Conservation (phyloP, 495 filamentous ascomycete genomes). For the Trichoderma erinaceum region DNA sequence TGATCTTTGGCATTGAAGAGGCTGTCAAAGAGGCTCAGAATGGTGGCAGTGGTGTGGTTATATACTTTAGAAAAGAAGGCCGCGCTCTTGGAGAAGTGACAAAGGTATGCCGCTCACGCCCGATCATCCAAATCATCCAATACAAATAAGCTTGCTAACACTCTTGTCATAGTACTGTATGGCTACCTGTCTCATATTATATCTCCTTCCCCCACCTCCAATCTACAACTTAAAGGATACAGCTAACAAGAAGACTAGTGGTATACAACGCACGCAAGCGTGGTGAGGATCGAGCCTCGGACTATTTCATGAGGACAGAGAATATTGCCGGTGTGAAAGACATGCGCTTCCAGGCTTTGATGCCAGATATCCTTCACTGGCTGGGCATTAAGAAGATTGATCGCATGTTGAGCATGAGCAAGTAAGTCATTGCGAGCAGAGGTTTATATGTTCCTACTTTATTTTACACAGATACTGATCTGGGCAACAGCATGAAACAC, state of each 20-base stretch:
- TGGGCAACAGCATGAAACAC: slow-evolving; percentile 76
- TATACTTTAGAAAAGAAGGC: slow-evolving; percentile 98
- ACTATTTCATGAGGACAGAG: slow-evolving; percentile 96
- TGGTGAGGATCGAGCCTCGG: slow-evolving; percentile 81
- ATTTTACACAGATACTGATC: slow-evolving; percentile 20
- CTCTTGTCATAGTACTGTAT: slow-evolving; percentile 38
- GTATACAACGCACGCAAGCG: slow-evolving; percentile 94
- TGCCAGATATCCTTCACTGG: slow-evolving; percentile 98
- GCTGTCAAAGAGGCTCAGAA: slow-evolving; percentile 94
- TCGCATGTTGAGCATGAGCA: slow-evolving; percentile 97
- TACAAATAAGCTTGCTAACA: slow-evolving; percentile 20
- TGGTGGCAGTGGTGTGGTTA: slow-evolving; percentile 91
- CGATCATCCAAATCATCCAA: slow-evolving; percentile 15
- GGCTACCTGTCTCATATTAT: slow-evolving; percentile 16
- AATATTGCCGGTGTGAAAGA: slow-evolving; percentile 96
- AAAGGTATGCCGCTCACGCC: slow-evolving; percentile 50
- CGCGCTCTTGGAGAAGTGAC: slow-evolving; percentile 95
- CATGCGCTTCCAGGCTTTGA: slow-evolving; percentile 99
- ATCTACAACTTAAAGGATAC: background rate
- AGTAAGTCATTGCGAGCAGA: slow-evolving; percentile 47
- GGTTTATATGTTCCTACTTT: slow-evolving; percentile 6
- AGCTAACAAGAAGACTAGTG: slow-evolving; percentile 33
- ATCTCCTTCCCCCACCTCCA: background rate
- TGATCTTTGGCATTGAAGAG: slow-evolving; percentile 94
- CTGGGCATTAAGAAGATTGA: slow-evolving; percentile 98